Percentiles rank a stretch among this genome's conserved stretches.
Evolutionary conservation across 1,284 basidiomycete genomes (phyloP).

Genomic region (Tylopilus orsonianus): DNA sequence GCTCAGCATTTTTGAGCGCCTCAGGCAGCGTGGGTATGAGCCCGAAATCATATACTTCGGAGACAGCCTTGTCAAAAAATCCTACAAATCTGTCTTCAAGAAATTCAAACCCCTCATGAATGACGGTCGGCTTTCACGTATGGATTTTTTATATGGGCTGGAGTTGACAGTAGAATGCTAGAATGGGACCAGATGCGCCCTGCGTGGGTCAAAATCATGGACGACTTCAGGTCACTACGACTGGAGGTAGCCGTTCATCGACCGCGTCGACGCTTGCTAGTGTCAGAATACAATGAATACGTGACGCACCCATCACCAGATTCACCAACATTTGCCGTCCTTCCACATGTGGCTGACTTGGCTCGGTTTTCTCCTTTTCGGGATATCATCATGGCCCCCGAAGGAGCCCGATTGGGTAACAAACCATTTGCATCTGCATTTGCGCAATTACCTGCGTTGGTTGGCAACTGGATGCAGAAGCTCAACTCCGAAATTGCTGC

Average conservation of each 20-base stretch:
- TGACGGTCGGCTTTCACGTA: constrained; percentile 11
- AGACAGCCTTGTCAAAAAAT: constrained; percentile 2
- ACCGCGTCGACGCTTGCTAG: constrained; percentile 17
- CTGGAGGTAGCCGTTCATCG: constrained; percentile 14
- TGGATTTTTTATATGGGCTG: not conserved
- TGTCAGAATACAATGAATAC: constrained; percentile 13
- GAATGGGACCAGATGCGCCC: constrained; percentile 17
- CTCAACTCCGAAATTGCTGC: constrained; percentile 15
- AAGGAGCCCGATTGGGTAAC: not conserved
- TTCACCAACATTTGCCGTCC: constrained; percentile 9
- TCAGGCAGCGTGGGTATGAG: constrained; percentile 16
- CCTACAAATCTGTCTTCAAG: constrained; percentile 11
- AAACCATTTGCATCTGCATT: constrained; percentile 21
- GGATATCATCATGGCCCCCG: constrained; percentile 14
- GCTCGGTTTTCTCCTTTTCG: constrained; percentile 16
- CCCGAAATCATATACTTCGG: constrained; percentile 13
- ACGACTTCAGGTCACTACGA: constrained; percentile 7
- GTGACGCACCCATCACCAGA: constrained; percentile 8
- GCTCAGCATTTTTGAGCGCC: constrained; percentile 19
- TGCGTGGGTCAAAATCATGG: constrained; percentile 15
- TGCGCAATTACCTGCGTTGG: constrained; percentile 18
- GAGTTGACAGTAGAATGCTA: constrained; percentile 8
- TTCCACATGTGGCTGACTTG: constrained; percentile 24
- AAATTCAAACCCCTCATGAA: constrained; percentile 15
- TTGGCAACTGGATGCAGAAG: constrained; percentile 17